These are phyloP conservation scores for Pestalotiopsis sp. DNA, from an alignment of 2,329 filamentous ascomycete genomes.

Conservation along the genomic window DNA sequence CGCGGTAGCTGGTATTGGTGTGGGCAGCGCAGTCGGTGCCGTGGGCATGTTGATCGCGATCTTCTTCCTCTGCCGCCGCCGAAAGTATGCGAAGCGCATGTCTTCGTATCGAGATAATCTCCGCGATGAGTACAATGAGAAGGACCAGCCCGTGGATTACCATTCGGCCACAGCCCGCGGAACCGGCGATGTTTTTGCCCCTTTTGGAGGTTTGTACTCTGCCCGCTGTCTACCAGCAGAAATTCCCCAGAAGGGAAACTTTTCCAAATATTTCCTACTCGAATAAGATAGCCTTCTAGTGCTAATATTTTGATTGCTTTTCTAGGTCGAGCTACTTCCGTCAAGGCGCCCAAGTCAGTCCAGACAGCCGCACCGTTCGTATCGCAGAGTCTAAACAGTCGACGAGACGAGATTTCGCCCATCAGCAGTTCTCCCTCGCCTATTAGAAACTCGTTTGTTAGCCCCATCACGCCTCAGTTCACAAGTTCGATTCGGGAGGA, in stretches of 20 bases:
- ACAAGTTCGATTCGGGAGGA: neutral
- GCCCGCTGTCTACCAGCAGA: too few relatives aligned
- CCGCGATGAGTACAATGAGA: slow-evolving; percentile 15
- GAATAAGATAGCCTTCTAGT: neutral
- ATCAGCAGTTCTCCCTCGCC: neutral
- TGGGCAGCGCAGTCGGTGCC: slow-evolving; percentile 19
- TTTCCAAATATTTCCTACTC: neutral
- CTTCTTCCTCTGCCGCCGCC: slow-evolving; percentile 27
- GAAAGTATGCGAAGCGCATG: slow-evolving; percentile 15
- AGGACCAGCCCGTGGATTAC: slow-evolving; percentile 13
- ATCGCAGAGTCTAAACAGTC: neutral
- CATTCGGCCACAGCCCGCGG: slow-evolving; percentile 16
- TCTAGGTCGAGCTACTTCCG: slow-evolving; percentile 10
- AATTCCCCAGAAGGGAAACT: neutral
- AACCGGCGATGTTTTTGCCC: slow-evolving; percentile 40
- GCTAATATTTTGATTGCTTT: neutral
- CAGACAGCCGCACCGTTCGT: neutral
- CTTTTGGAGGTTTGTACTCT: slow-evolving; percentile 46
- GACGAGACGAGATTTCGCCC: neutral
- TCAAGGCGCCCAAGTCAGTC: neutral
- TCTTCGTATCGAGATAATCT: slow-evolving; percentile 18
- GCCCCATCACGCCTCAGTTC: slow-evolving; percentile 9
- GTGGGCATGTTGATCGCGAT: slow-evolving; percentile 21
- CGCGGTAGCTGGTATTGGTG: slow-evolving; percentile 24
- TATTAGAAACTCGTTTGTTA: neutral